phyloP scores from a whole-genome alignment of 805 yeast genomes.

The Barnettozyma populi region DNA sequence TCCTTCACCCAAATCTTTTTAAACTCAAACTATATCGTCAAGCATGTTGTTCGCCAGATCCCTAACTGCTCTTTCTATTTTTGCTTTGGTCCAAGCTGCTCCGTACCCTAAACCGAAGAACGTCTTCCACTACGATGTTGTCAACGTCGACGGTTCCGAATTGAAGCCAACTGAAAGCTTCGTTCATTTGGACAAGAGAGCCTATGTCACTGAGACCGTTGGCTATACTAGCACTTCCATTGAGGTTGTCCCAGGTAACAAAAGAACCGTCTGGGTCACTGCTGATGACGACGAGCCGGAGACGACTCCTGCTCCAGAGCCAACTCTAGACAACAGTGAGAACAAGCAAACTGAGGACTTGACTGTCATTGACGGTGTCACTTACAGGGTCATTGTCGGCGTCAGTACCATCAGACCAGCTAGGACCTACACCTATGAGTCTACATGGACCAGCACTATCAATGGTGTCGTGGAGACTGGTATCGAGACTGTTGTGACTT shows the following conservation, averaged over 20 bases:
- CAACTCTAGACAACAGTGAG: neutral
- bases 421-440: slow-evolving; percentile 16
- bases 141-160: slow-evolving; percentile 26
- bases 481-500: slow-evolving; percentile 11
- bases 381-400: slow-evolving; percentile 21
- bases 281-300: slow-evolving; percentile 16
- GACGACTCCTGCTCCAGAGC: neutral
- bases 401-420: slow-evolving; percentile 25
- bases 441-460: slow-evolving; percentile 19
- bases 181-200: slow-evolving; percentile 10
- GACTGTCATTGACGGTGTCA: slow-evolving; percentile 22
- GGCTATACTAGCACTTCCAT: slow-evolving; percentile 21
- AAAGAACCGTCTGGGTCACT: slow-evolving; percentile 23
- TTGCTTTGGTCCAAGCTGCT: slow-evolving; percentile 17
- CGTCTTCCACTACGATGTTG: slow-evolving; percentile 21
- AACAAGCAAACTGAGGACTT: slow-evolving; percentile 3
- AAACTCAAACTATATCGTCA: neutral
- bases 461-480: slow-evolving; percentile 18
- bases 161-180: slow-evolving; percentile 20
- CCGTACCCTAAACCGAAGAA: slow-evolving; percentile 18
- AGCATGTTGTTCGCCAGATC: slow-evolving; percentile 23
- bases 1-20: neutral
- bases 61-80: slow-evolving; percentile 17
- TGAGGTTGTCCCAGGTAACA: slow-evolving; percentile 19
- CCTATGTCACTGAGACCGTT: slow-evolving; percentile 18